A percentile compares a stretch with the other conserved stretches of the same genome.
These are phyloP conservation scores for Blastocystis sp. DNA, from an alignment of 352 stramenopile species.

Conservation along the genomic window DNA sequence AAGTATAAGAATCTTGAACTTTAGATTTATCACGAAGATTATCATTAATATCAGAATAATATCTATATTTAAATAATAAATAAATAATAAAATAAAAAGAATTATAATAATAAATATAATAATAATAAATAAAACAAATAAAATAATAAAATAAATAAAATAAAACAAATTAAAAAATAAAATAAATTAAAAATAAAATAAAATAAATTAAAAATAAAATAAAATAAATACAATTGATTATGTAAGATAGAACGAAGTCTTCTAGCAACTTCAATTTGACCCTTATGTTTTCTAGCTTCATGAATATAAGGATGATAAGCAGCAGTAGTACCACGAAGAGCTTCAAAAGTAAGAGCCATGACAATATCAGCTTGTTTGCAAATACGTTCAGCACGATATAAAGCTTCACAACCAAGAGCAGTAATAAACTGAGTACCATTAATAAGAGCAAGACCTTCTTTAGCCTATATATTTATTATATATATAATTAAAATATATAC, in stretches of 20 bases:
- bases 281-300: constrained; percentile 56
- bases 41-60: constrained; percentile 58
- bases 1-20: constrained; percentile 66
- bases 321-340: constrained; percentile 62
- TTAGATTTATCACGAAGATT: constrained; percentile 65
- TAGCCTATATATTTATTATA: constrained; percentile 55
- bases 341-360: constrained; percentile 57
- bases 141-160: too few species aligned
- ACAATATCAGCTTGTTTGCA: constrained; percentile 56
- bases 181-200: background rate
- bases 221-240: constrained; percentile 41
- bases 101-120: too few species aligned
- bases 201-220: too few species aligned
- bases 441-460: constrained; percentile 68
- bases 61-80: too few species aligned
- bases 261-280: constrained; percentile 56
- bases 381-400: constrained; percentile 57
- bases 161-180: too few species aligned
- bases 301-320: constrained; percentile 66
- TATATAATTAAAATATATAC: too few species aligned
- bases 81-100: too few species aligned
- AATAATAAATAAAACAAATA: too few species aligned
- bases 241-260: constrained; percentile 59
- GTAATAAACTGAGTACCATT: constrained; percentile 69
- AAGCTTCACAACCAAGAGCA: constrained; percentile 55